These are phyloP conservation scores for Nicotiana undulata DNA, from an alignment of 257 asterid genomes.

Conservation along the genomic window DNA sequence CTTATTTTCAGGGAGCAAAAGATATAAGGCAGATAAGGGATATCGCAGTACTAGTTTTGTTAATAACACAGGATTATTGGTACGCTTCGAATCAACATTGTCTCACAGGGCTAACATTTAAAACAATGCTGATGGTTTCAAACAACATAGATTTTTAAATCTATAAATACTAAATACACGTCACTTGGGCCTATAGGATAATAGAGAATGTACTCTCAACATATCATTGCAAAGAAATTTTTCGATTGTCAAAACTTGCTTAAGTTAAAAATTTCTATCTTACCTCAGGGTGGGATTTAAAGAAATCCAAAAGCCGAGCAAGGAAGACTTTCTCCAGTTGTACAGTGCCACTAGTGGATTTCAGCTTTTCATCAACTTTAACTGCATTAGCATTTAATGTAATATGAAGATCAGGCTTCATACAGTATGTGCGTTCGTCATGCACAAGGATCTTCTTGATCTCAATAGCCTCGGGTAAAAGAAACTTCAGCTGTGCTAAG, in stretches of 20 bases:
- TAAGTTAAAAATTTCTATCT: background rate
- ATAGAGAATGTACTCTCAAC: background rate
- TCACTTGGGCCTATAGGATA: background rate
- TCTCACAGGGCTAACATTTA: background rate
- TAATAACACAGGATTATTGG: too few relatives aligned
- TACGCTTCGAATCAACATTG: too few relatives aligned
- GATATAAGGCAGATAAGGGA: too few relatives aligned
- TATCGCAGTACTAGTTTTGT: background rate
- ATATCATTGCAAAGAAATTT: background rate
- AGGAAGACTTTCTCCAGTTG: too few relatives aligned
- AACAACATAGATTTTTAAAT: background rate
- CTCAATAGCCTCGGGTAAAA: background rate
- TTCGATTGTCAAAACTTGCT: background rate
- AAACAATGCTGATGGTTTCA: background rate
- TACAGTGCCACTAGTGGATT: too few relatives aligned
- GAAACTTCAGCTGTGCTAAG: conserved; percentile 2
- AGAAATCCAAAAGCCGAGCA: conserved; percentile 45
- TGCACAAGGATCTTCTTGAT: background rate
- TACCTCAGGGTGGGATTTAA: conserved; percentile 75
- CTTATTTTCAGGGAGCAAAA: background rate
- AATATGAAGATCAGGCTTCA: conserved; percentile 5
- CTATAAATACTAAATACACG: background rate
- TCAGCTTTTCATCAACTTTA: conserved; percentile 15
- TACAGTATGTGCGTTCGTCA: background rate
- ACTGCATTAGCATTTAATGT: background rate